Percentiles rank a stretch among this genome's conserved stretches.
These are phyloP conservation scores for Pulchroboletus neoregius DNA, from an alignment of 1,284 basidiomycete species.

Conservation along the genomic window DNA sequence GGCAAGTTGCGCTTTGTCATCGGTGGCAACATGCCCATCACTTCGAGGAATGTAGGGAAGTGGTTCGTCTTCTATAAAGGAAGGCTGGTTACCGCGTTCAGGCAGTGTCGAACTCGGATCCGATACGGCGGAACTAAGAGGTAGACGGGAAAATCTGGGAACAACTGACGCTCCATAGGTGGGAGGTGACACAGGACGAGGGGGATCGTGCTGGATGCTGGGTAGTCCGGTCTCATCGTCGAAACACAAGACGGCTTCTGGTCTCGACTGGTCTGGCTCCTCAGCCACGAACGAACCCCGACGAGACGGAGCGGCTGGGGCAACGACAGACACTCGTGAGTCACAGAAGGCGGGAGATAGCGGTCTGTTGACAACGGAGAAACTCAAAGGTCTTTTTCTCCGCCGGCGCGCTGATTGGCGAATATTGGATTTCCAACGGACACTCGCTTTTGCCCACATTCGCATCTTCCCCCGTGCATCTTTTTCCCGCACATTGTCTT, in stretches of 20 bases:
- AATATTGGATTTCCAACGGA: conserved; percentile 60
- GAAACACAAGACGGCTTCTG: background rate
- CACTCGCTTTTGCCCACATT: conserved; percentile 57
- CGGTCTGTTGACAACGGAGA: conserved; percentile 22
- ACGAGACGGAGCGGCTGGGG: conserved; percentile 4
- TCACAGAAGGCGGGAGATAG: conserved; percentile 19
- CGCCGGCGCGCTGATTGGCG: conserved; percentile 54
- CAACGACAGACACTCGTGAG: conserved; percentile 2
- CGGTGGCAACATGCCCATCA: conserved; percentile 65
- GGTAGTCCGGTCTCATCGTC: background rate
- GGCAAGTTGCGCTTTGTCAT: conserved; percentile 65
- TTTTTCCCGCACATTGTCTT: conserved; percentile 38
- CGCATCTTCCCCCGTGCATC: conserved; percentile 50
- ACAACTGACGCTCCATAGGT: conserved; percentile 26
- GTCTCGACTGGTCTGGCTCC: conserved; percentile 1
- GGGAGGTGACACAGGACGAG: conserved; percentile 23
- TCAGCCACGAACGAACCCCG: conserved; percentile 15
- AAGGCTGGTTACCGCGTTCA: conserved; percentile 2
- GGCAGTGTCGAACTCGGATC: conserved; percentile 1
- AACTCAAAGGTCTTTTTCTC: conserved; percentile 38
- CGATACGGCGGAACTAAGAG: conserved; percentile 2
- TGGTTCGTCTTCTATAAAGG: conserved; percentile 16
- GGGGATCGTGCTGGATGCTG: background rate
- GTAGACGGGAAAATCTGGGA: background rate
- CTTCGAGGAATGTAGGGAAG: conserved; percentile 30